Base-by-base conservation (phyloP, 192 early-diverging fungal species). In the Coemansia furcata region DNA sequence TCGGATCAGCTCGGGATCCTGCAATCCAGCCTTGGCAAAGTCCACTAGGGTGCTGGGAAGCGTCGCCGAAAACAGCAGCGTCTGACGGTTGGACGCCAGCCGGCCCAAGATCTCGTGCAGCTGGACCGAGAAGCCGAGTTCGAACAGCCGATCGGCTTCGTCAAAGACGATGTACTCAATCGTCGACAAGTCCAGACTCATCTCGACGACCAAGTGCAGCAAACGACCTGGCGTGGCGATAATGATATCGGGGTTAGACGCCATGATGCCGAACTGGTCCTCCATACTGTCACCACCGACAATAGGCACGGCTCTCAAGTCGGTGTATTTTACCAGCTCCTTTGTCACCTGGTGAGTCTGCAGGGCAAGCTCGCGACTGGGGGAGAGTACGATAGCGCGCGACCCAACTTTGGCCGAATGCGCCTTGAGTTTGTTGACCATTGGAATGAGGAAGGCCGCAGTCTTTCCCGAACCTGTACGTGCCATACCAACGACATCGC, bases 401-500 rank as follows among this genome's bases (percentile, higher is more conserved):
- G 88, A 85, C 35, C 93, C 93, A 1, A 95, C 92, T 69, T 91
- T 95, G 23, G 90, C 93, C 33, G 93, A 95, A 73, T 98, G 98
- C 5, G 80, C 68, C 65, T 94, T 95, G 1, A 99, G 84, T 19
- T 85, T 79, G 71, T 99, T 92, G 30, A 99, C 63, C 82, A 98
- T 88, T 6, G 96, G 96, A 62, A 98, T 94, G 69, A 96, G 73
- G 74, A 97, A 97, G 5, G 95, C 92, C 4, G 93, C 96, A 0
- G 98, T 98, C 73, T 99, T 99, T 39, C 98, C 98, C 40, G 94
- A 96, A 68, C 98, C 98, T 2, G 97, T 99, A 23, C 96, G 86
- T 11, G 97, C 97, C 97, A 99, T 98, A 65, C 92, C 97, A 2
- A 99, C 95, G 2, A 98, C 91, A 83, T 99, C 97, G 21, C 90